These are phyloP conservation scores for Parasitella parasitica DNA, from an alignment of 371 early-diverging fungal genomes.

Conservation along the genomic window DNA sequence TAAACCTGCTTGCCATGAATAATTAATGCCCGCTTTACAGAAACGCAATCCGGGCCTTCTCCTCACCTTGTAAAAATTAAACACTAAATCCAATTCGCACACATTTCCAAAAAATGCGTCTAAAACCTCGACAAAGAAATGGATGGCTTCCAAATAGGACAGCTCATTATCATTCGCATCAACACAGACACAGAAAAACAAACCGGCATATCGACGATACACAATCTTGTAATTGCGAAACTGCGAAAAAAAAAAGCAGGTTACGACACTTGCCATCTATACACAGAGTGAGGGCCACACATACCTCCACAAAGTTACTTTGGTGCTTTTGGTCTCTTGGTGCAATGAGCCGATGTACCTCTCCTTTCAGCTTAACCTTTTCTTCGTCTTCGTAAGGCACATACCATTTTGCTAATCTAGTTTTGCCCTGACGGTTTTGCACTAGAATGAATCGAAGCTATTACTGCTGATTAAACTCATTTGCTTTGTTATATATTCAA, in stretches of 20 bases:
- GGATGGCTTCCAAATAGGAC: slow-evolving; percentile 92
- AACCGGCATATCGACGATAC: slow-evolving; percentile 94
- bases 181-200: slow-evolving; percentile 97
- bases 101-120: slow-evolving; percentile 98
- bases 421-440: slow-evolving; percentile 98
- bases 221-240: slow-evolving; percentile 94
- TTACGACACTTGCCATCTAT: too few species aligned
- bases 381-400: slow-evolving; percentile 92
- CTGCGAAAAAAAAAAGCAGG: too few species aligned
- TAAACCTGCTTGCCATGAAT: slow-evolving; percentile 70
- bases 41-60: too few species aligned
- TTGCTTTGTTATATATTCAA: too few species aligned
- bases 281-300: too few species aligned
- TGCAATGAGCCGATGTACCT: slow-evolving; percentile 93
- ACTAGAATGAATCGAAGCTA: slow-evolving; percentile 95
- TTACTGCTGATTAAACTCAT: too few species aligned
- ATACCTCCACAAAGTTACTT: slow-evolving; percentile 95
- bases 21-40: too few species aligned
- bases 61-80: slow-evolving; percentile 93
- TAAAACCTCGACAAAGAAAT: slow-evolving; percentile 97
- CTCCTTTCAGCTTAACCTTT: slow-evolving; percentile 89
- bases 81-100: slow-evolving; percentile 96
- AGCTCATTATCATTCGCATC: slow-evolving; percentile 97
- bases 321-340: slow-evolving; percentile 96
- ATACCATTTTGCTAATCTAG: slow-evolving; percentile 96